Percentiles rank a stretch among this genome's conserved stretches.
phyloP scores from a whole-genome alignment of 371 early-diverging fungal species.

The Fennellomyces sp. region DNA sequence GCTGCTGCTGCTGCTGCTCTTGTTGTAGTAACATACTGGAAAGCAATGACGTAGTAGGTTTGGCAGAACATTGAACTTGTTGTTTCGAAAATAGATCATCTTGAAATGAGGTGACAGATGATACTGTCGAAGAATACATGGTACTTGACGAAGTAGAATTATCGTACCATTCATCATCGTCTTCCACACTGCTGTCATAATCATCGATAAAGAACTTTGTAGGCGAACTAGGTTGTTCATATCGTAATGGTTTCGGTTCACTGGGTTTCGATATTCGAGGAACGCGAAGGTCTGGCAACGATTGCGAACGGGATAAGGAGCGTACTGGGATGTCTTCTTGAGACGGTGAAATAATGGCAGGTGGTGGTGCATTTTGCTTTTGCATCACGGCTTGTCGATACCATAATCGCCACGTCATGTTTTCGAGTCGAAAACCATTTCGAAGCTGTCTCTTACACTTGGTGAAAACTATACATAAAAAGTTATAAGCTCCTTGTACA shows the following conservation, averaged over 20 bases:
- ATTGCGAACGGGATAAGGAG: slow-evolving; percentile 9
- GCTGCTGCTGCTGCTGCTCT: slow-evolving; percentile 5
- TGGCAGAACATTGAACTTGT: neutral
- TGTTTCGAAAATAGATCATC: slow-evolving; percentile 11
- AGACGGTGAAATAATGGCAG: slow-evolving; percentile 3
- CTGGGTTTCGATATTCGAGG: neutral
- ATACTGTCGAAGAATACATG: slow-evolving; percentile 8
- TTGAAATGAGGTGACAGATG: slow-evolving; percentile 3
- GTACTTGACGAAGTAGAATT: neutral
- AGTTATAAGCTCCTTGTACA: neutral
- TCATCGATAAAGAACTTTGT: slow-evolving; percentile 15
- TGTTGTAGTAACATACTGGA: slow-evolving; percentile 18
- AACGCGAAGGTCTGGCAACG: slow-evolving; percentile 7
- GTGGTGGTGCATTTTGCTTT: slow-evolving; percentile 9
- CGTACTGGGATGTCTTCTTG: neutral
- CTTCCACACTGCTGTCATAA: neutral
- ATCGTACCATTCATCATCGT: neutral
- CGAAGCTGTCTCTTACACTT: slow-evolving; percentile 49
- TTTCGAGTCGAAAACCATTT: slow-evolving; percentile 52
- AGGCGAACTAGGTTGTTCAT: neutral
- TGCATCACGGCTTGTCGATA: slow-evolving; percentile 29
- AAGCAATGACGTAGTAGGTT: slow-evolving; percentile 17
- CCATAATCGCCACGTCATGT: slow-evolving; percentile 51
- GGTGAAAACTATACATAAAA: slow-evolving; percentile 33
- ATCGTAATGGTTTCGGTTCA: neutral